Percentiles rank a stretch among this genome's conserved stretches.
These are phyloP conservation scores for Phellinidium pouzarii DNA, from an alignment of 1,284 basidiomycete genomes.

Conservation along the genomic window DNA sequence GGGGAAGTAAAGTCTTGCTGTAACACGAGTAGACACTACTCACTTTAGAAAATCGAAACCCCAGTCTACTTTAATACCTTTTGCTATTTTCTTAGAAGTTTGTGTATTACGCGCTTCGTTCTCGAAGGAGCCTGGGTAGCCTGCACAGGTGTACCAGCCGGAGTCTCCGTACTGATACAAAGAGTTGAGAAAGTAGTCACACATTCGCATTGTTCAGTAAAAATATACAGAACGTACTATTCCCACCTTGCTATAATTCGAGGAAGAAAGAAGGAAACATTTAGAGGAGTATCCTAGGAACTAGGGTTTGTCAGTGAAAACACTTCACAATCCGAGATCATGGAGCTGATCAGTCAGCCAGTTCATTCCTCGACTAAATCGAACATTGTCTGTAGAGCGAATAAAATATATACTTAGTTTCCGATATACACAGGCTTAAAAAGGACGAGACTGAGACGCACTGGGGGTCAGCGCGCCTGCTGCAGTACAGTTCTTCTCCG, in stretches of 20 bases:
- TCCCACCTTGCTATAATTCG: constrained; percentile 43
- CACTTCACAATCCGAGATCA: constrained; percentile 39
- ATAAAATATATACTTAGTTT: constrained; percentile 1
- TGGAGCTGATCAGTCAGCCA: constrained; percentile 40
- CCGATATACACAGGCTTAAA: constrained; percentile 19
- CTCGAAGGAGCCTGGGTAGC: constrained; percentile 46
- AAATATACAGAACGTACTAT: constrained; percentile 37
- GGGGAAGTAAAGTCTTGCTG: background rate
- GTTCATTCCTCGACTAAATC: constrained; percentile 41
- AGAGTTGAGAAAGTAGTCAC: background rate
- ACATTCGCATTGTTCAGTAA: background rate
- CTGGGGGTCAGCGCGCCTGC: constrained; percentile 42
- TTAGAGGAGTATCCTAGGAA: background rate
- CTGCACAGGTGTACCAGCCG: constrained; percentile 46
- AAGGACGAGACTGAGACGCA: constrained; percentile 16
- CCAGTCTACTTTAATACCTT: too few species aligned
- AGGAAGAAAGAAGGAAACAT: background rate
- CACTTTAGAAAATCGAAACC: constrained; percentile 49
- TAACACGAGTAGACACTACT: constrained; percentile 10
- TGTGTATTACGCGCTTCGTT: constrained; percentile 41
- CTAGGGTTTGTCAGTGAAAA: background rate
- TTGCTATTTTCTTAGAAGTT: constrained; percentile 38
- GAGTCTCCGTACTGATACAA: constrained; percentile 40
- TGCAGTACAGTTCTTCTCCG: constrained; percentile 38
- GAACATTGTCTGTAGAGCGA: constrained; percentile 31